Conservation (phyloP, 2,329 filamentous ascomycete genomes). For the Penicillium decumbens region DNA sequence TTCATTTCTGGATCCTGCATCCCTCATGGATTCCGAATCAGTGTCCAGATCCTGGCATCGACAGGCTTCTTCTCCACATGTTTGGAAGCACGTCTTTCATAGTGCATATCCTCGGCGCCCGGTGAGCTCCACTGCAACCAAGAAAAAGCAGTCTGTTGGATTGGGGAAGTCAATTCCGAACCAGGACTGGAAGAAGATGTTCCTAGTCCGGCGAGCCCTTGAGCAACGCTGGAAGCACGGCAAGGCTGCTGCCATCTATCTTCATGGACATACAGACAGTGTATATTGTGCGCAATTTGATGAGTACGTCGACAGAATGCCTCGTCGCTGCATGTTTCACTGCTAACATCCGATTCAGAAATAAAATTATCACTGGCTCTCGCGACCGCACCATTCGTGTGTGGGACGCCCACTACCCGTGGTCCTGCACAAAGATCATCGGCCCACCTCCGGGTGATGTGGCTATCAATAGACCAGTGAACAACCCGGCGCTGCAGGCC, state of each 20-base stretch:
- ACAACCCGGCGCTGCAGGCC: slow-evolving; percentile 43
- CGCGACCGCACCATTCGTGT: slow-evolving; percentile 92
- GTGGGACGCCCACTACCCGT: slow-evolving; percentile 83
- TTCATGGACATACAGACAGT: slow-evolving; percentile 90
- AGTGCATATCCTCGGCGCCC: slow-evolving; percentile 48
- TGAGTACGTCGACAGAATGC: slow-evolving; percentile 45
- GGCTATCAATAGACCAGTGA: slow-evolving; percentile 39
- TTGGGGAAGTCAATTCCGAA: slow-evolving; percentile 53
- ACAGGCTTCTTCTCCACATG: slow-evolving; percentile 53
- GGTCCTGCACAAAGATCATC: slow-evolving; percentile 79
- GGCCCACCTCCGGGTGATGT: slow-evolving; percentile 62
- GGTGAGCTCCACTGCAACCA: slow-evolving; percentile 31
- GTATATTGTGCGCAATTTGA: slow-evolving; percentile 99
- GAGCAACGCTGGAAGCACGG: slow-evolving; percentile 75
- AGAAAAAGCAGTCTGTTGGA: slow-evolving; percentile 51
- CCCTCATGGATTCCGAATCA: slow-evolving; percentile 52
- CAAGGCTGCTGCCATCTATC: slow-evolving; percentile 74
- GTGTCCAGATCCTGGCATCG: slow-evolving; percentile 56
- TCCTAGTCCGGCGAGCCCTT: slow-evolving; percentile 69
- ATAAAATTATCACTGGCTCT: slow-evolving; percentile 95
- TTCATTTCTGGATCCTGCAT: slow-evolving; percentile 55
- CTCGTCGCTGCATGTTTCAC: too few species aligned
- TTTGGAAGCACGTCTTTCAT: slow-evolving; percentile 61
- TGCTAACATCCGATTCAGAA: slow-evolving; percentile 31
- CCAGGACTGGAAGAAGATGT: slow-evolving; percentile 84